A percentile compares a stretch with the other conserved stretches of the same genome.
phyloP scores from a whole-genome alignment of 2,329 filamentous ascomycete species.

The Elsinoe batatas region DNA sequence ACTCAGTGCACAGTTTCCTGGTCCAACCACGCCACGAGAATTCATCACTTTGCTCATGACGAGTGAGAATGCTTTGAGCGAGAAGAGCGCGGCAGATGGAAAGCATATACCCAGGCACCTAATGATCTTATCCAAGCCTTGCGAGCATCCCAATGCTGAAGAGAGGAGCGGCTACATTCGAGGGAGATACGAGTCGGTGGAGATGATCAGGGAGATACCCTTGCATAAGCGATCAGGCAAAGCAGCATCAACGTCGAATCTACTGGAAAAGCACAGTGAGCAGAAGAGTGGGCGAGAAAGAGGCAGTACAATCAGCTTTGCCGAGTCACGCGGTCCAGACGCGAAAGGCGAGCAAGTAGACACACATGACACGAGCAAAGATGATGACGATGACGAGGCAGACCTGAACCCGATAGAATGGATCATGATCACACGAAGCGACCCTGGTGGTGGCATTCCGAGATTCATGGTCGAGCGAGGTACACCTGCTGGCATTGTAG shows the following conservation, averaged over 20 bases:
- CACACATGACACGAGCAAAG: constrained; percentile 21
- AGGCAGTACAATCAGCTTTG: constrained; percentile 34
- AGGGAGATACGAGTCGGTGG: constrained; percentile 82
- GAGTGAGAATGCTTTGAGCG: constrained; percentile 45
- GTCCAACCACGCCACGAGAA: constrained; percentile 77
- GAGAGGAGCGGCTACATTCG: constrained; percentile 64
- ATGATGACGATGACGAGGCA: constrained; percentile 22
- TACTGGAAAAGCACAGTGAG: constrained; percentile 17
- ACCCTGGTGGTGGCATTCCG: constrained; percentile 80
- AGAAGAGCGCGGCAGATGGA: constrained; percentile 30
- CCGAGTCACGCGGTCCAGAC: constrained; percentile 29
- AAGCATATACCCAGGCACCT: constrained; percentile 53
- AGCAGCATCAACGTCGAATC: constrained; percentile 25
- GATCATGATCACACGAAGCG: constrained; percentile 85
- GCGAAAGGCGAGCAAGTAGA: constrained; percentile 21
- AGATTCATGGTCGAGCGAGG: constrained; percentile 86
- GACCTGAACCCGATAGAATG: constrained; percentile 67
- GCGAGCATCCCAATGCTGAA: constrained; percentile 63
- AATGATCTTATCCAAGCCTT: constrained; percentile 81
- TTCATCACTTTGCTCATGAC: constrained; percentile 74
- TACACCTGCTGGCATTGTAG: constrained; percentile 69
- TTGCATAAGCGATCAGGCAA: constrained; percentile 31
- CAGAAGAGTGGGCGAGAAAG: constrained; percentile 24
- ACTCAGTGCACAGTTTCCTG: constrained; percentile 80
- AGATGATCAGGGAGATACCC: constrained; percentile 78